These are phyloP conservation scores for Rhynchospora breviuscula DNA, from an alignment of 176 grass and related monocot species.

Conservation along the genomic window DNA sequence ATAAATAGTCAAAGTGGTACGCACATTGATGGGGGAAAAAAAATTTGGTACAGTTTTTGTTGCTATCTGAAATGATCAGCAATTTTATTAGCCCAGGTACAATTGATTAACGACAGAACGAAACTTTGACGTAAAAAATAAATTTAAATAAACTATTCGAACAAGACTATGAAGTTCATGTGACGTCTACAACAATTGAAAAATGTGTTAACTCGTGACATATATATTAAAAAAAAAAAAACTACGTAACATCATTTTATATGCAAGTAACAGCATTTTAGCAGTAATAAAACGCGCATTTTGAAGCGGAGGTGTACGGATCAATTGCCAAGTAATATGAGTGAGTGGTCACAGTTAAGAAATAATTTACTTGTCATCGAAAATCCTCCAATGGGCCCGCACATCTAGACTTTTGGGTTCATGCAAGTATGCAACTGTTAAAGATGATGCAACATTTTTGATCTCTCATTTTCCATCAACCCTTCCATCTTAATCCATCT, in stretches of 20 bases:
- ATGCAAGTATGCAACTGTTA: constrained; percentile 5
- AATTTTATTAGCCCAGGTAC: background rate
- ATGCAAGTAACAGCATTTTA: too few relatives aligned
- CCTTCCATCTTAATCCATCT: background rate
- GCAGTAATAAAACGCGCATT: background rate
- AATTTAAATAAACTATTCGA: background rate
- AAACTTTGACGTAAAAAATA: background rate
- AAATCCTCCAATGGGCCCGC: constrained; percentile 12
- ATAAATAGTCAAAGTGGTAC: background rate
- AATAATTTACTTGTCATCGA: background rate
- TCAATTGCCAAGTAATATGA: background rate
- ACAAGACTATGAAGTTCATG: background rate
- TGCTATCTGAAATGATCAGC: background rate
- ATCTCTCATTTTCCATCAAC: constrained; percentile 19
- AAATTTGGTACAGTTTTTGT: background rate
- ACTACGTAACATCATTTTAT: background rate
- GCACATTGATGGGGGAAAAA: background rate
- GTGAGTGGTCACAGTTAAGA: background rate
- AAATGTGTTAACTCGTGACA: background rate
- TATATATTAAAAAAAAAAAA: background rate
- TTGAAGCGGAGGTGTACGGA: background rate
- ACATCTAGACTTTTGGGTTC: constrained; percentile 17
- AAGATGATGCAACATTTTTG: background rate
- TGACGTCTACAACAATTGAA: constrained; percentile 1
- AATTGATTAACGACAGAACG: background rate